phyloP scores from a whole-genome alignment of 2,329 filamentous ascomycete genomes.

The Trichoderma polysporum region DNA sequence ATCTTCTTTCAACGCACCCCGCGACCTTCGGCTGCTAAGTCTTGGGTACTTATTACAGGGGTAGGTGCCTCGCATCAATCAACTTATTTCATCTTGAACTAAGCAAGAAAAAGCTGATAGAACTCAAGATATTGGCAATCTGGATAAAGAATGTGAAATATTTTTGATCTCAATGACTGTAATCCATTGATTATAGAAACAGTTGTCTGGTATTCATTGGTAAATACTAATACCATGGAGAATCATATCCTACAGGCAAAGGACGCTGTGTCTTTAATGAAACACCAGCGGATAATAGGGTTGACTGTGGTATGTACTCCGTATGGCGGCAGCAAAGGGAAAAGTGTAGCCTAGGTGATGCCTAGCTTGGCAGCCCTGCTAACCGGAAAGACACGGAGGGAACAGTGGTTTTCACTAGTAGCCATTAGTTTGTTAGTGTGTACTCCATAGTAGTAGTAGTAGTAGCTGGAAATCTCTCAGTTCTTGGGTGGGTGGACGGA shows the following conservation, averaged over 20 bases:
- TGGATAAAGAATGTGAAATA: neutral
- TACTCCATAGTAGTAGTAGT: neutral
- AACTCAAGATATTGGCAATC: neutral
- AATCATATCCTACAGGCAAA: neutral
- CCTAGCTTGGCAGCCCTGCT: constrained; percentile 2
- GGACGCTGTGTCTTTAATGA: neutral
- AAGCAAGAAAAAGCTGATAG: neutral
- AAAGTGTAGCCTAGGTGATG: neutral
- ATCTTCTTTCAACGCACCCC: neutral
- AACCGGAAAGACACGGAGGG: constrained; percentile 16
- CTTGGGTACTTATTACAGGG: neutral
- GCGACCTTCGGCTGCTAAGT: neutral
- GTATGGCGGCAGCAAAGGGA: neutral
- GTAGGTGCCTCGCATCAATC: neutral
- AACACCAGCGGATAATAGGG: no score
- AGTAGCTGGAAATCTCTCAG: constrained; percentile 12
- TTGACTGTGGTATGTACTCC: no score
- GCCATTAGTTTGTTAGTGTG: neutral
- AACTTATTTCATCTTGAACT: neutral
- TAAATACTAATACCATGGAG: neutral
- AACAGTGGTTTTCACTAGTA: neutral
- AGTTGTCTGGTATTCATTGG: neutral
- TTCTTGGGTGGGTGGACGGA: neutral
- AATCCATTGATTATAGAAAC: neutral
- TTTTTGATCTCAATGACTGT: neutral